Conservation (phyloP, 495 filamentous ascomycete species). For the Neurospora sublineolata region DNA sequence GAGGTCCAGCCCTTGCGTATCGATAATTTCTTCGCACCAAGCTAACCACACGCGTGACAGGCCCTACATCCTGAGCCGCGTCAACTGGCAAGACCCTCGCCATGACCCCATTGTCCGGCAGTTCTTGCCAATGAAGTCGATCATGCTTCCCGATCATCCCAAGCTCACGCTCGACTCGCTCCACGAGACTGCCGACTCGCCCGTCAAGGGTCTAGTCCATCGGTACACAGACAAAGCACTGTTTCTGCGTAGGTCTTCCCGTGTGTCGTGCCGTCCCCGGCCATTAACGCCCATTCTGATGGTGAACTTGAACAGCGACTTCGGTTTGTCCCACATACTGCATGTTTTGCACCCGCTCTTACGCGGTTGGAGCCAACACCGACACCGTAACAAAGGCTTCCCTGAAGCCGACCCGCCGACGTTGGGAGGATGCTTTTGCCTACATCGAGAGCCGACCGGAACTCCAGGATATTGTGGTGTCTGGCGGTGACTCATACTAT, state of each 20-base stretch:
- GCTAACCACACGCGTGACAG: constrained; percentile 19
- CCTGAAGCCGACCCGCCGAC: constrained; percentile 27
- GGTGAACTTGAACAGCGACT: constrained; percentile 22
- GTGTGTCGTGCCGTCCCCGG: neutral
- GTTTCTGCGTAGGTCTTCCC: constrained; percentile 38
- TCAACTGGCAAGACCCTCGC: constrained; percentile 44
- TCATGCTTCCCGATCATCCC: constrained; percentile 39
- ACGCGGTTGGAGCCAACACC: constrained; percentile 41
- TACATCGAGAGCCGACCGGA: constrained; percentile 39
- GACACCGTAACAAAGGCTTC: constrained; percentile 36
- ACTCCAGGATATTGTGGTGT: constrained; percentile 45
- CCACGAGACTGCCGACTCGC: constrained; percentile 37
- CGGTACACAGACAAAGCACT: constrained; percentile 49
- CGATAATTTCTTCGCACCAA: neutral
- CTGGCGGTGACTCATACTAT: constrained; percentile 47
- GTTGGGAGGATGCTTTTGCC: constrained; percentile 36
- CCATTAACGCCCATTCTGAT: neutral
- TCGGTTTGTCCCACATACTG: constrained; percentile 50
- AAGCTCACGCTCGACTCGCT: constrained; percentile 32
- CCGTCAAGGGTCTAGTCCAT: constrained; percentile 41
- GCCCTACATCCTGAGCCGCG: constrained; percentile 41
- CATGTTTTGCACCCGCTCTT: constrained; percentile 47
- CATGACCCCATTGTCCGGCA: constrained; percentile 44
- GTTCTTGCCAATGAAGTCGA: constrained; percentile 41
- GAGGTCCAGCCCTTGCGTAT: constrained; percentile 9